Conservation (phyloP, 2,329 filamentous ascomycete species). For the Botrytis pseudocinerea region DNA sequence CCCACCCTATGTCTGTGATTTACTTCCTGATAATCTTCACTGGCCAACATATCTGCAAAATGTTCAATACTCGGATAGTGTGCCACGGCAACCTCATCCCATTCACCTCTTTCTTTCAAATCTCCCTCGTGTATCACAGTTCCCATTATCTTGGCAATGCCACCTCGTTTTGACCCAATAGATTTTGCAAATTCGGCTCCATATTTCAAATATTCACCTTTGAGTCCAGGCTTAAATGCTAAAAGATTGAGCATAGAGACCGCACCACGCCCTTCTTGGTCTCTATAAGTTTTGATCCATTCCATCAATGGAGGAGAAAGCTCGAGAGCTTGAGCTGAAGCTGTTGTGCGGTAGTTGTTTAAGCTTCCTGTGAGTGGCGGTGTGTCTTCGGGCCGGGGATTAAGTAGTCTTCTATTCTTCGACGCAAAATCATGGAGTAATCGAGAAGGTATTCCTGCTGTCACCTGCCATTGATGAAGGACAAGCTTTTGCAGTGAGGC, state of each 20-base stretch:
- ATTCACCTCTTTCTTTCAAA: constrained; percentile 42
- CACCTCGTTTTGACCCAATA: constrained; percentile 55
- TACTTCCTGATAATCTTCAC: constrained; percentile 58
- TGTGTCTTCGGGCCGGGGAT: constrained; percentile 41
- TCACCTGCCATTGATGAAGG: constrained; percentile 42
- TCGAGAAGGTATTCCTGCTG: constrained; percentile 48
- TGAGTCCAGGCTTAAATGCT: constrained; percentile 54
- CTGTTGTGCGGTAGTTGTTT: constrained; percentile 40
- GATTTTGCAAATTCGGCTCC: constrained; percentile 52
- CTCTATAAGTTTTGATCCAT: constrained; percentile 50
- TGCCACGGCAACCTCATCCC: constrained; percentile 65
- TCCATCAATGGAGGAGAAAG: constrained; percentile 50
- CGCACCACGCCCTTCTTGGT: constrained; percentile 43
- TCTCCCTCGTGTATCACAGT: constrained; percentile 48
- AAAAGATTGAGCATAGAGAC: constrained; percentile 66
- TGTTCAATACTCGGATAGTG: constrained; percentile 63
- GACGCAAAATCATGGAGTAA: constrained; percentile 43
- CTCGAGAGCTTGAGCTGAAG: constrained; percentile 52
- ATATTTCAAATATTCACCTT: constrained; percentile 57
- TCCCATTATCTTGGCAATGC: constrained; percentile 61
- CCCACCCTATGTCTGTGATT: constrained; percentile 55
- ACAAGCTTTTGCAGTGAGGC: constrained; percentile 34
- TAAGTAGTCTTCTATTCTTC: constrained; percentile 44
- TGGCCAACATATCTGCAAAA: constrained; percentile 61
- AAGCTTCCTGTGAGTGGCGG: constrained; percentile 43